These are phyloP conservation scores for Trichoderma guizhouense DNA, from an alignment of 2,329 filamentous ascomycete species.

Conservation along the genomic window DNA sequence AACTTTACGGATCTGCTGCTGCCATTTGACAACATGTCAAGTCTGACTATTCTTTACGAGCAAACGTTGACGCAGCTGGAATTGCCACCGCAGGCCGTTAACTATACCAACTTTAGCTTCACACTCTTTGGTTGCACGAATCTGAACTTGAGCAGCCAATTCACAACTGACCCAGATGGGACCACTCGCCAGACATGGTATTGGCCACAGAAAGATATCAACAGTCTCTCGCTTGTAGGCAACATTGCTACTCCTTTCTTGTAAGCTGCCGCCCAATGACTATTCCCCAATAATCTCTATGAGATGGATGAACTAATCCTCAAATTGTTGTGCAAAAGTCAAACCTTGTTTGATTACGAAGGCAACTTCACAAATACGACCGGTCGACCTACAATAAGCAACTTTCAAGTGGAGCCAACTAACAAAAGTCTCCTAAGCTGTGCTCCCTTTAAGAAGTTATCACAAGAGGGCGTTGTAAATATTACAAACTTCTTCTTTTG, in stretches of 20 bases:
- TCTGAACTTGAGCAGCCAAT: not conserved
- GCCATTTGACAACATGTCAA: not conserved
- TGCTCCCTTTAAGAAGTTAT: not conserved
- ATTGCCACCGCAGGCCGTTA: not conserved
- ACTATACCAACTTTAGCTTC: not conserved
- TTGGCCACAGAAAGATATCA: not conserved
- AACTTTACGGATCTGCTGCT: not conserved
- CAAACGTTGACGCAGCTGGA: not conserved
- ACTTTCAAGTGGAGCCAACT: not conserved
- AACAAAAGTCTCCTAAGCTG: not conserved
- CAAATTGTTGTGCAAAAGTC: not conserved
- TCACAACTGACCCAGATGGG: not conserved
- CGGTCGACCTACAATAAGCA: not conserved
- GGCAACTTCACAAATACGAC: not conserved
- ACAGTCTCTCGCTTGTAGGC: not conserved
- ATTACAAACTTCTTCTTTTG: not conserved
- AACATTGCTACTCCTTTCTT: not conserved
- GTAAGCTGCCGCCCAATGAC: not conserved
- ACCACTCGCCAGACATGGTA: not conserved
- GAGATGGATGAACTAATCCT: not conserved
- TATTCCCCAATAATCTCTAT: not conserved
- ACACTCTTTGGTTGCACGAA: not conserved
- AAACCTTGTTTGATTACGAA: not conserved
- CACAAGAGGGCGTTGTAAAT: not conserved
- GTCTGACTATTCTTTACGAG: not conserved